Evolutionary conservation across 495 filamentous ascomycete genomes (phyloP).

Genomic region (Aspergillus olivimuriae): DNA sequence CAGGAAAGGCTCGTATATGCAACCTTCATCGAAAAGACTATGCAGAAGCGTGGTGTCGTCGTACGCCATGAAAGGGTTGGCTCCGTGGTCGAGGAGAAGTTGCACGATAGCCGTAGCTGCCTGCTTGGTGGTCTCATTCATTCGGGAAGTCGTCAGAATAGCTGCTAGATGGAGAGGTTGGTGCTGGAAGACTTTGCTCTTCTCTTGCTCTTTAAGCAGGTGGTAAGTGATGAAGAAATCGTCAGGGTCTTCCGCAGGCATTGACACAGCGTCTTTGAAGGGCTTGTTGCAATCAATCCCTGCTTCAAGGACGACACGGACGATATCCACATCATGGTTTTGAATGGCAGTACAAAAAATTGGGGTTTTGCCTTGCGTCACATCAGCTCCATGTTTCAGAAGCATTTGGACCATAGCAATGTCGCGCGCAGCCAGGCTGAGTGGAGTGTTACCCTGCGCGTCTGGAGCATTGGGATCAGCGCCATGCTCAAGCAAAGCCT

Average conservation of each 20-base stretch:
- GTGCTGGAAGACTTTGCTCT: neutral
- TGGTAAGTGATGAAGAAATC: neutral
- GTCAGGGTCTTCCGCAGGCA: neutral
- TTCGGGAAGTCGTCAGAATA: neutral
- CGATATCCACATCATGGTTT: neutral
- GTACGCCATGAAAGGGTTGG: neutral
- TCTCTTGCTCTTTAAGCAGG: neutral
- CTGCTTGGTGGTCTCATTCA: neutral
- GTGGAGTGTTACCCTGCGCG: neutral
- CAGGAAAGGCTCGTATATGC: neutral
- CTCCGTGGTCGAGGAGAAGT: neutral
- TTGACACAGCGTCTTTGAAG: neutral
- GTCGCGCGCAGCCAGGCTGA: neutral
- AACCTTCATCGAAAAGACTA: neutral
- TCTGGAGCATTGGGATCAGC: neutral
- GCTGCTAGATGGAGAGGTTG: neutral
- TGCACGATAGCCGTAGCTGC: neutral
- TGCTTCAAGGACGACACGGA: neutral
- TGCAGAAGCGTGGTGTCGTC: neutral
- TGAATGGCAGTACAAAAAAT: neutral
- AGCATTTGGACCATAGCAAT: neutral
- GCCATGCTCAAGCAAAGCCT: neutral
- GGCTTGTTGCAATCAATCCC: neutral
- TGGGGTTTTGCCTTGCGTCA: neutral
- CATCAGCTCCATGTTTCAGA: neutral